Percentiles rank a stretch among this genome's conserved stretches.
Evolutionary conservation across 768 basidiomycete species (phyloP).

Genomic region (Dacryopinax primogenitus): DNA sequence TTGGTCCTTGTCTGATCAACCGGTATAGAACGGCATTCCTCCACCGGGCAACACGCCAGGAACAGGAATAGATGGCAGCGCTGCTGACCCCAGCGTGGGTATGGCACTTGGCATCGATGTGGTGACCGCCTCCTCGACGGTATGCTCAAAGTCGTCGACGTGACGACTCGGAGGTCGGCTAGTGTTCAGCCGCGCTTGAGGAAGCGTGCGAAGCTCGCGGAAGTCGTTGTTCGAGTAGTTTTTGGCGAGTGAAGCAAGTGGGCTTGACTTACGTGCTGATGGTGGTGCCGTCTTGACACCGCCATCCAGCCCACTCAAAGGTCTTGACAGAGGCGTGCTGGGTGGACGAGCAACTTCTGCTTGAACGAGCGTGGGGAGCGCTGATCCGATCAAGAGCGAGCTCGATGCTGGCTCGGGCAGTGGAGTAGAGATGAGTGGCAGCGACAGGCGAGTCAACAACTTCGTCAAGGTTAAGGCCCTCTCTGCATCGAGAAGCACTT

Average conservation of each 20-base stretch:
- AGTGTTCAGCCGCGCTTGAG: constrained; percentile 65
- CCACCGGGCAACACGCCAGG: no score
- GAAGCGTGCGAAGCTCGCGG: constrained; percentile 53
- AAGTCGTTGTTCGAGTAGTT: constrained; percentile 74
- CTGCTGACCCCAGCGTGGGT: no score
- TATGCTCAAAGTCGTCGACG: constrained; percentile 36
- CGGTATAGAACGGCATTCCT: not conserved
- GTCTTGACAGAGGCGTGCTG: not conserved
- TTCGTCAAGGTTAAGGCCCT: not conserved
- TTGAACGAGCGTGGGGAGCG: not conserved
- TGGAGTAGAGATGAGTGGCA: not conserved
- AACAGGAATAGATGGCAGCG: no score
- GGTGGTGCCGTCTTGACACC: not conserved
- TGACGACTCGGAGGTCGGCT: constrained; percentile 79
- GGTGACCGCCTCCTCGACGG: not conserved
- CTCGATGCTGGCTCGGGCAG: not conserved
- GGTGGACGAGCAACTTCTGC: not conserved
- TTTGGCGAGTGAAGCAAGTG: constrained; percentile 43
- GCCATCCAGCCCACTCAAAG: not conserved
- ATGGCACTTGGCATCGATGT: no score
- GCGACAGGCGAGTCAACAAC: not conserved
- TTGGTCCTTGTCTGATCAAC: not conserved
- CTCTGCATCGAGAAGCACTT: not conserved
- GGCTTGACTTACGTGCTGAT: not conserved
- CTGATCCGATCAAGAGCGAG: not conserved